phyloP scores from a whole-genome alignment of 1,284 basidiomycete genomes.

The Mycena sp. region DNA sequence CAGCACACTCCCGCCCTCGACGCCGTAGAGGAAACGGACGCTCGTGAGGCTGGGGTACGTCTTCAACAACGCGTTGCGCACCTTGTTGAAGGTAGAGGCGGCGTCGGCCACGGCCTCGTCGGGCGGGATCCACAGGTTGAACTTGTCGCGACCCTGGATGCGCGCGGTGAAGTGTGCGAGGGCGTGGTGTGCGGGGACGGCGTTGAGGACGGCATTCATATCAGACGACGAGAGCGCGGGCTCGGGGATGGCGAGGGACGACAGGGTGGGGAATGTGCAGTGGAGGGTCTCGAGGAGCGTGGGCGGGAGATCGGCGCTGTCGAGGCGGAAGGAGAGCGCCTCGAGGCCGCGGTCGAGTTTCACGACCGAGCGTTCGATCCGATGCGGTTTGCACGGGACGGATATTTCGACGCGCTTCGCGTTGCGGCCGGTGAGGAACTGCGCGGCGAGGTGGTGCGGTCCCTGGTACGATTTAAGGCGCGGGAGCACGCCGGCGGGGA shows the following conservation, averaged over 20 bases:
- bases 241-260: not conserved
- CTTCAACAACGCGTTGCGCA: not conserved
- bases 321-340: not conserved
- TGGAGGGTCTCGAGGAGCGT: conserved; percentile 7
- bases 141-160: conserved; percentile 11
- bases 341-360: conserved; percentile 1
- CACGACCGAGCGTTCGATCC: not conserved
- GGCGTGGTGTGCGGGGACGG: not conserved
- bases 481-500: conserved; percentile 13
- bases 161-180: conserved; percentile 7
- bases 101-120: conserved; percentile 11
- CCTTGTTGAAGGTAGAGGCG: not conserved
- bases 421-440: conserved; percentile 3
- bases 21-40: conserved; percentile 6
- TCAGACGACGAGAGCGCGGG: conserved; percentile 13
- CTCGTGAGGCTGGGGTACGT: not conserved
- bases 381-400: not conserved
- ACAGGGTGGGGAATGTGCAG: not conserved
- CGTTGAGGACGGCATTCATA: not conserved
- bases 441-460: conserved; percentile 2
- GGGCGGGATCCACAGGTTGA: conserved; percentile 18
- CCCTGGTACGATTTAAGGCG: conserved; percentile 1
- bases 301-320: not conserved
- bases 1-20: too few species aligned
- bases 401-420: not conserved